A percentile compares a stretch with the other conserved stretches of the same genome.
Evolutionary conservation across 495 filamentous ascomycete genomes (phyloP).

Genomic region (Trichoderma asperelloides): DNA sequence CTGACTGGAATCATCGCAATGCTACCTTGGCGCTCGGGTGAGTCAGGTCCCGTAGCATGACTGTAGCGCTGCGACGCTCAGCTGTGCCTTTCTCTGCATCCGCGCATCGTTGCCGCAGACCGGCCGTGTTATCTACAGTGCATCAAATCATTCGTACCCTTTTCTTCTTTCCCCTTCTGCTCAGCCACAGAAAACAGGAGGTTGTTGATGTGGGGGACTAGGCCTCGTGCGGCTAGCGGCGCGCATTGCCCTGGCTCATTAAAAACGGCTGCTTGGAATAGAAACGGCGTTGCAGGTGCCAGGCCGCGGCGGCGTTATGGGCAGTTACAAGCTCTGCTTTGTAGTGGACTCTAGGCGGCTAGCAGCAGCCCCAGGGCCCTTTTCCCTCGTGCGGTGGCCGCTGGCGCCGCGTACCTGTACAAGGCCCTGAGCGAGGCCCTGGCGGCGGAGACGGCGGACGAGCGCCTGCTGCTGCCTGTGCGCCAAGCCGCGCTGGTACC

Average conservation of each 20-base stretch:
- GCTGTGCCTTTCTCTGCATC: no score
- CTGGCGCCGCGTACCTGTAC: neutral
- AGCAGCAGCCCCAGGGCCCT: neutral
- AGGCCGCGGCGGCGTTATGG: neutral
- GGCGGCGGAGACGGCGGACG: no score
- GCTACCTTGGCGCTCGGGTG: no score
- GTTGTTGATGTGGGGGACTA: neutral
- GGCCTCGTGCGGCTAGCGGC: neutral
- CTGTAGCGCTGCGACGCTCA: no score
- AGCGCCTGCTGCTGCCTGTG: neutral
- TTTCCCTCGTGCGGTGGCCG: neutral
- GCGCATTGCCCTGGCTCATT: neutral
- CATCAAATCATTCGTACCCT: neutral
- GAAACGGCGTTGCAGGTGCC: neutral
- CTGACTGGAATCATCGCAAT: no score
- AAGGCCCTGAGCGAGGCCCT: no score
- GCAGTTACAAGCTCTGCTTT: neutral
- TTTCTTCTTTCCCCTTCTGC: neutral
- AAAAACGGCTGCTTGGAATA: neutral
- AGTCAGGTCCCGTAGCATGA: no score
- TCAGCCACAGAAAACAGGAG: neutral
- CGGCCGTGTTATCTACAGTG: no score
- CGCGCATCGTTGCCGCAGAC: no score
- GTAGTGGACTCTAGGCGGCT: neutral
- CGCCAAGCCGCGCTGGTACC: neutral